Evolutionary conservation across 441 rosid genomes (phyloP).

Genomic region (Macaranga tanarius): DNA sequence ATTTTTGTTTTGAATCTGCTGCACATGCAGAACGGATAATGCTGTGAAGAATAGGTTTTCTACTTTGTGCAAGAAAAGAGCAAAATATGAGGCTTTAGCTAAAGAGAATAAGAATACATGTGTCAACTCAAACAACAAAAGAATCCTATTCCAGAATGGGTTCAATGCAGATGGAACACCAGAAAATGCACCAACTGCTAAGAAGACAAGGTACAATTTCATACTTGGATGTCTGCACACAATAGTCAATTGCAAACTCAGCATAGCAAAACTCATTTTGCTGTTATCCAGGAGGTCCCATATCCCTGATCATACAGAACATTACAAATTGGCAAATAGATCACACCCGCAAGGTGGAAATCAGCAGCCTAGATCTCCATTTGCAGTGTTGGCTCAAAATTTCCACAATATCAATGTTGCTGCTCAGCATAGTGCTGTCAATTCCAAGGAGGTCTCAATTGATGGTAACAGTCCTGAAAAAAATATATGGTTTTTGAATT

Average conservation of each 20-base stretch:
- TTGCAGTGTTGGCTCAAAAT: conserved; percentile 61
- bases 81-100: conserved; percentile 87
- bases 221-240: conserved; percentile 8
- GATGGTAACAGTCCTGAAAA: conserved; percentile 46
- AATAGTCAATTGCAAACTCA: not conserved
- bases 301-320: conserved; percentile 45
- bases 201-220: conserved; percentile 62
- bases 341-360: conserved; percentile 50
- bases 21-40: conserved; percentile 81
- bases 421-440: conserved; percentile 35
- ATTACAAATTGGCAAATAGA: conserved; percentile 47
- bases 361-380: conserved; percentile 66
- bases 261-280: conserved; percentile 15
- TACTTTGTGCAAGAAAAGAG: conserved; percentile 95
- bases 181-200: conserved; percentile 47
- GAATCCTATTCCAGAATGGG: conserved; percentile 50
- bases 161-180: conserved; percentile 39
- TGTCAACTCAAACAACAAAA: conserved; percentile 68
- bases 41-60: conserved; percentile 98
- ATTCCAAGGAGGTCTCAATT: conserved; percentile 39
- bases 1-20: conserved; percentile 8
- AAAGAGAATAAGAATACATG: conserved; percentile 63
- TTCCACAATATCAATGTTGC: conserved; percentile 28
- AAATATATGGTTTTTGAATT: conserved; percentile 1
- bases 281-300: conserved; percentile 63